Percentiles rank a stretch among this genome's conserved stretches.
phyloP scores from a whole-genome alignment of 2,329 filamentous ascomycete species.

The Neoarthrinium moseri region DNA sequence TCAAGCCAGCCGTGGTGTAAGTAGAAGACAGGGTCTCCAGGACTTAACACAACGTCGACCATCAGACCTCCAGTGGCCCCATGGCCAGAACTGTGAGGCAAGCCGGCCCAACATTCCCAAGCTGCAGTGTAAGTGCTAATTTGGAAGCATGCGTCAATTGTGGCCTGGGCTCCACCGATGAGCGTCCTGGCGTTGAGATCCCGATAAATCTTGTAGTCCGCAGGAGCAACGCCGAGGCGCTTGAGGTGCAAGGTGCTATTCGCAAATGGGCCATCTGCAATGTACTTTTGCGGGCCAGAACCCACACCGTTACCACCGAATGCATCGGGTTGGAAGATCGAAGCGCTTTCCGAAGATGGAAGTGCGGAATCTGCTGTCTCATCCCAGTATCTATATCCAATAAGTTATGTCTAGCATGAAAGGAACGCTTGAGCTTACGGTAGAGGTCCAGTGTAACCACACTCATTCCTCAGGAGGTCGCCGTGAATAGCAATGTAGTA shows the following conservation, averaged over 20 bases:
- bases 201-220: background rate
- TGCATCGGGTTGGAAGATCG: background rate
- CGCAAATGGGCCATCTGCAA: background rate
- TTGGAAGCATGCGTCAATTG: conserved; percentile 7
- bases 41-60: conserved; percentile 13
- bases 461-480: conserved; percentile 12
- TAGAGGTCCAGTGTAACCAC: conserved; percentile 14
- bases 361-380: background rate
- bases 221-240: background rate
- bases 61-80: conserved; percentile 18
- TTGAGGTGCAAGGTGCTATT: background rate
- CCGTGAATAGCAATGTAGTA: conserved; percentile 12
- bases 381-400: background rate
- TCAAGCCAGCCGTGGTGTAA: conserved; percentile 28
- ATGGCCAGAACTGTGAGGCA: conserved; percentile 21
- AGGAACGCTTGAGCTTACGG: conserved; percentile 2
- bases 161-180: background rate
- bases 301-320: conserved; percentile 3
- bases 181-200: background rate
- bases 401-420: background rate
- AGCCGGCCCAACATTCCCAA: conserved; percentile 18
- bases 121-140: conserved; percentile 11
- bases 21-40: conserved; percentile 34
- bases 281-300: background rate
- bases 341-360: background rate